These are phyloP conservation scores for Myrmaecium sp. DNA, from an alignment of 2,329 filamentous ascomycete genomes.

Conservation along the genomic window DNA sequence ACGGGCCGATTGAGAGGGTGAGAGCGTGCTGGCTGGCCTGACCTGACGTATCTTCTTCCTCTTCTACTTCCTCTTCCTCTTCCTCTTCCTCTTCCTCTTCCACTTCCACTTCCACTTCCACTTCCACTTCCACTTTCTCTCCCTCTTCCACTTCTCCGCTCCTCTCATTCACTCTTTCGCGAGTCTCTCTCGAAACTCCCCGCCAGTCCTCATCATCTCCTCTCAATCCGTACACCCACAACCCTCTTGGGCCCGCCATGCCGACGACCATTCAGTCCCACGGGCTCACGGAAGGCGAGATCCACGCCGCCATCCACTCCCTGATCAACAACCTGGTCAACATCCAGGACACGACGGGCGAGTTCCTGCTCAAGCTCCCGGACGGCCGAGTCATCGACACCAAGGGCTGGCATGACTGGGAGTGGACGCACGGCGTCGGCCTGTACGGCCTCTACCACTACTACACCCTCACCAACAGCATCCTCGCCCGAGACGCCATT, in stretches of 20 bases:
- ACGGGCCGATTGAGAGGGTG: too few relatives aligned
- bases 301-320: slow-evolving; percentile 41
- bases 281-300: slow-evolving; percentile 23
- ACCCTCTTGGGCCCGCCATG: slow-evolving; percentile 15
- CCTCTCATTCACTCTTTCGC: too few relatives aligned
- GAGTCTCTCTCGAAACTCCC: too few relatives aligned
- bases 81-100: too few relatives aligned
- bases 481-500: slow-evolving; percentile 45
- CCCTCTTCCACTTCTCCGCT: too few relatives aligned
- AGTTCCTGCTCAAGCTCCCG: slow-evolving; percentile 52
- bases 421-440: slow-evolving; percentile 68
- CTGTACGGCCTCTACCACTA: slow-evolving; percentile 74
- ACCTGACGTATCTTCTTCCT: too few relatives aligned
- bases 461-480: slow-evolving; percentile 52
- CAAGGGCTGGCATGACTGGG: slow-evolving; percentile 72
- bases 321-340: slow-evolving; percentile 61
- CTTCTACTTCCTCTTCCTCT: too few relatives aligned
- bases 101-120: too few relatives aligned
- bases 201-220: background rate
- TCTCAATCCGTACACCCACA: background rate
- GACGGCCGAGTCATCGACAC: slow-evolving; percentile 68
- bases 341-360: slow-evolving; percentile 58
- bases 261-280: slow-evolving; percentile 27
- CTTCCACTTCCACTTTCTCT: too few relatives aligned
- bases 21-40: too few relatives aligned